A percentile compares a stretch with the other conserved stretches of the same genome.
These are phyloP conservation scores for Mucor velutinosus DNA, from an alignment of 371 early-diverging fungal species.

Conservation along the genomic window DNA sequence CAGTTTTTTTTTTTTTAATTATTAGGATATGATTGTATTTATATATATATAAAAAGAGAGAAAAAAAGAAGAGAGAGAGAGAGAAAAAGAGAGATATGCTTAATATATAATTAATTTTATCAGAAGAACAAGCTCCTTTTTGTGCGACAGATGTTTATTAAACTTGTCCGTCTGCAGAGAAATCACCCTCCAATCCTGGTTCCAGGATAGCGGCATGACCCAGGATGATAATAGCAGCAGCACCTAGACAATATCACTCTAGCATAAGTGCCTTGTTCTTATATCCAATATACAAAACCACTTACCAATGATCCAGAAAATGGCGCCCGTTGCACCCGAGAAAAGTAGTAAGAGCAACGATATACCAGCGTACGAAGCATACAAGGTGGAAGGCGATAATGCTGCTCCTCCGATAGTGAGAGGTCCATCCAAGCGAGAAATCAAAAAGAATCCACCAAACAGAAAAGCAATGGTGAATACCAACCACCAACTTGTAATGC, in stretches of 20 bases:
- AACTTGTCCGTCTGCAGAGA: conserved; percentile 54
- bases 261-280: not conserved
- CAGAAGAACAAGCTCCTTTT: not conserved
- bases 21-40: not conserved
- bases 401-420: conserved; percentile 46
- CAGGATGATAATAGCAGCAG: conserved; percentile 60
- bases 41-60: not conserved
- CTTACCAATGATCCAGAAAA: conserved; percentile 73
- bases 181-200: conserved; percentile 67
- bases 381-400: conserved; percentile 54
- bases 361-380: conserved; percentile 49
- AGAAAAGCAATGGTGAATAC: conserved; percentile 60
- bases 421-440: conserved; percentile 58
- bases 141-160: conserved; percentile 20
- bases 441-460: conserved; percentile 56
- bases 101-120: not conserved
- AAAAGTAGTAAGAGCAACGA: conserved; percentile 61
- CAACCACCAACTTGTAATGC: conserved; percentile 61
- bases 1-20: not conserved
- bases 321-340: conserved; percentile 63
- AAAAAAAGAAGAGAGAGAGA: not conserved
- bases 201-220: conserved; percentile 70
- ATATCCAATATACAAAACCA: not conserved
- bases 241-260: conserved; percentile 35
- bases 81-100: not conserved